Evolutionary conservation across 352 stramenopile species (phyloP).

Genomic region (Ophiocytium majus): DNA sequence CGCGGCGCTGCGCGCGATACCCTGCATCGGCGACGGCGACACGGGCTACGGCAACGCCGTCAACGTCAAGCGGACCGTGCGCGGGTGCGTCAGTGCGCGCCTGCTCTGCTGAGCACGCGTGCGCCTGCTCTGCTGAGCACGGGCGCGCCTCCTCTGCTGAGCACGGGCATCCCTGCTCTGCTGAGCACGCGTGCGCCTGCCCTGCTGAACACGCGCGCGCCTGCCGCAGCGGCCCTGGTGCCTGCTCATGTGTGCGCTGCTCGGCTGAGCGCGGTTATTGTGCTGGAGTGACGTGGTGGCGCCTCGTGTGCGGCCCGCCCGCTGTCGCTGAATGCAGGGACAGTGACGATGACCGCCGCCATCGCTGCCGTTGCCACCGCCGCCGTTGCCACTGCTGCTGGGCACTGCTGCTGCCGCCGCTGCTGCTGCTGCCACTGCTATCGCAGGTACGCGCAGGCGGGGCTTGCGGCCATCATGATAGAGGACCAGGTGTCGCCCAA

Average conservation of each 20-base stretch:
- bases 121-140: not conserved
- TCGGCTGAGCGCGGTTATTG: too few species aligned
- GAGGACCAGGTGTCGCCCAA: slow-evolving; percentile 79
- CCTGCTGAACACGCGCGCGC: too few species aligned
- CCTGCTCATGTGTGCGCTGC: too few species aligned
- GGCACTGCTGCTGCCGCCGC: not conserved
- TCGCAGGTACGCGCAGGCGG: slow-evolving; percentile 63
- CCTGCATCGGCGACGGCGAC: slow-evolving; percentile 76
- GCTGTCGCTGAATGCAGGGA: not conserved
- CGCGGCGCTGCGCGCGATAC: slow-evolving; percentile 54
- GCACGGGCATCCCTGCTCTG: not conserved
- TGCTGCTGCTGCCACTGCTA: not conserved
- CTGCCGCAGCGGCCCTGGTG: too few species aligned
- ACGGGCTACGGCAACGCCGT: slow-evolving; percentile 80
- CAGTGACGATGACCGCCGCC: not conserved
- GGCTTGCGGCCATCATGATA: slow-evolving; percentile 78
- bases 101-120: too few species aligned
- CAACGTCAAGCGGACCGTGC: slow-evolving; percentile 75
- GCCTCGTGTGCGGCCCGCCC: too few species aligned
- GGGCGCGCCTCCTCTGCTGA: not conserved
- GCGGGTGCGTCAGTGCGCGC: slow-evolving; percentile 25
- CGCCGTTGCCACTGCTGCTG: too few species aligned
- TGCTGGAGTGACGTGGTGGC: too few species aligned
- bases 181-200: not conserved
- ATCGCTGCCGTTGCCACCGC: not conserved